Evolutionary conservation across 2,329 filamentous ascomycete species (phyloP).

Genomic region (Teratosphaeria epicoccoides): DNA sequence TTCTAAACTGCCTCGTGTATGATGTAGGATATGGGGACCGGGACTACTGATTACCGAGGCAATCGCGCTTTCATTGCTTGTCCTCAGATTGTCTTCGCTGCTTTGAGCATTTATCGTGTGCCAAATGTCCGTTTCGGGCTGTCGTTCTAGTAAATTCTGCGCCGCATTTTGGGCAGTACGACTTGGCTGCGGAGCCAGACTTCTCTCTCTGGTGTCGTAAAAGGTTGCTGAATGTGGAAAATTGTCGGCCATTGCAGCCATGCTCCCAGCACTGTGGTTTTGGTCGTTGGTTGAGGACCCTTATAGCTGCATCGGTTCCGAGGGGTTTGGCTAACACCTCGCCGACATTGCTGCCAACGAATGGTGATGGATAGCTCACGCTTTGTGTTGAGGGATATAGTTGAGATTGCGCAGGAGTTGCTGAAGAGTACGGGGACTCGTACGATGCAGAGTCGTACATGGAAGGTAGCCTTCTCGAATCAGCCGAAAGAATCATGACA

Average conservation of each 20-base stretch:
- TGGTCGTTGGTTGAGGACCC: constrained; percentile 39
- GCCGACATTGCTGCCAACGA: constrained; percentile 14
- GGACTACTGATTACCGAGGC: background rate
- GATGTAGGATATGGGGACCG: background rate
- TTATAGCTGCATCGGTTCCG: constrained; percentile 19
- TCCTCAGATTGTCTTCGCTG: constrained; percentile 43
- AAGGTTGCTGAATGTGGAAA: constrained; percentile 93
- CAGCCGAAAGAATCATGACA: background rate
- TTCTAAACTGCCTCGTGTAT: too few species aligned
- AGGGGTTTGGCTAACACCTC: constrained; percentile 14
- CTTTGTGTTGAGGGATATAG: constrained; percentile 14
- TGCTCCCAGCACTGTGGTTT: constrained; percentile 97
- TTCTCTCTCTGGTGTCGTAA: constrained; percentile 89
- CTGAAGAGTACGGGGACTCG: constrained; percentile 17
- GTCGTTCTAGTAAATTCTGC: constrained; percentile 86
- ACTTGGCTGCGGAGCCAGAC: constrained; percentile 80
- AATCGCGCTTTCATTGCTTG: constrained; percentile 2
- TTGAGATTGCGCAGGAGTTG: constrained; percentile 9
- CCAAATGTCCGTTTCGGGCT: constrained; percentile 76
- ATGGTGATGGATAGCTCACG: constrained; percentile 17
- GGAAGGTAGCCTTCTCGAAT: constrained; percentile 20
- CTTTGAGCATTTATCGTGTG: constrained; percentile 82
- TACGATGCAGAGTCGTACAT: constrained; percentile 22
- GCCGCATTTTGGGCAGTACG: constrained; percentile 79
- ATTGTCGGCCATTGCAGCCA: constrained; percentile 88